These are phyloP conservation scores for Keithomyces neogunnii DNA, from an alignment of 2,329 filamentous ascomycete genomes.

Conservation along the genomic window DNA sequence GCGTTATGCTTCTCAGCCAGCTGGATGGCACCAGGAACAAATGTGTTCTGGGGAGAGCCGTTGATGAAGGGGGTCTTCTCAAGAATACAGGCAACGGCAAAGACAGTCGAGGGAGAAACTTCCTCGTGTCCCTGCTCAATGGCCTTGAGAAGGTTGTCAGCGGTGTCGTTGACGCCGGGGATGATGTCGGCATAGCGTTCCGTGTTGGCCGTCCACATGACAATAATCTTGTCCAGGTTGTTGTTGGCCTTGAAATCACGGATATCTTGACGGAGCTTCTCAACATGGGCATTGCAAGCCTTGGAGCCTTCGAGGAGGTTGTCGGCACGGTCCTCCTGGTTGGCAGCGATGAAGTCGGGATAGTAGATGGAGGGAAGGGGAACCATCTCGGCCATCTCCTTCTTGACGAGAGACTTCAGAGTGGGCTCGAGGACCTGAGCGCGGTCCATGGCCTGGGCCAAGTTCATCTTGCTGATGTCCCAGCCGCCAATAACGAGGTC, in stretches of 20 bases:
- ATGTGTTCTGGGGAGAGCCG: slow-evolving; percentile 97
- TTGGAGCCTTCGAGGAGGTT: slow-evolving; percentile 79
- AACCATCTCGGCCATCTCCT: slow-evolving; percentile 84
- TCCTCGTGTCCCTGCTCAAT: slow-evolving; percentile 84
- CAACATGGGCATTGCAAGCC: slow-evolving; percentile 79
- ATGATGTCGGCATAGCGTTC: slow-evolving; percentile 90
- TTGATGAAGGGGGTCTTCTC: slow-evolving; percentile 95
- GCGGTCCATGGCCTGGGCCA: slow-evolving; percentile 90
- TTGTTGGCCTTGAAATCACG: slow-evolving; percentile 86
- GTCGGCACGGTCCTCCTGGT: slow-evolving; percentile 94
- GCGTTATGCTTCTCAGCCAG: slow-evolving; percentile 79
- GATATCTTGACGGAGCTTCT: slow-evolving; percentile 89
- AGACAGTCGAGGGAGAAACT: slow-evolving; percentile 90
- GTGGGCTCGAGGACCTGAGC: slow-evolving; percentile 92
- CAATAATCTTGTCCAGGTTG: slow-evolving; percentile 85
- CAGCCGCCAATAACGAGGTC: slow-evolving; percentile 92
- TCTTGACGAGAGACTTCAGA: slow-evolving; percentile 79
- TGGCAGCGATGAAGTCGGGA: slow-evolving; percentile 97
- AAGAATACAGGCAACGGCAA: slow-evolving; percentile 88
- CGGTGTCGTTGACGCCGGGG: slow-evolving; percentile 88
- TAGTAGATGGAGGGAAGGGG: slow-evolving; percentile 96
- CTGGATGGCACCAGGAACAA: slow-evolving; percentile 85
- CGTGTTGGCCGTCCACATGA: slow-evolving; percentile 98
- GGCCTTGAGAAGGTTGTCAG: slow-evolving; percentile 81
- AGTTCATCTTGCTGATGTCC: slow-evolving; percentile 90